phyloP scores from a whole-genome alignment of 805 yeast species.

The Metschnikowia arizonensis region DNA sequence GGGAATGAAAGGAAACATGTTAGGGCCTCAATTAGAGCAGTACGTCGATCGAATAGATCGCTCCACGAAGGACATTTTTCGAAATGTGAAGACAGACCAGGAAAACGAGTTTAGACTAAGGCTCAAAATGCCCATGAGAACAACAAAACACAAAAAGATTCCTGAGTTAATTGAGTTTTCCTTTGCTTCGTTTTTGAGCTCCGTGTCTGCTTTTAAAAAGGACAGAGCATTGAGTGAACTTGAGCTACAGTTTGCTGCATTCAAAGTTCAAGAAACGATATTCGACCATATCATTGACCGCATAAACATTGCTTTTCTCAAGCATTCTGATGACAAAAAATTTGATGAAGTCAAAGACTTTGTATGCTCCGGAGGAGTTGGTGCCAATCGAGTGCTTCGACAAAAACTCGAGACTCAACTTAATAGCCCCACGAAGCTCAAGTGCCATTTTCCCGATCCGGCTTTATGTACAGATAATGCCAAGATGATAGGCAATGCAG shows the following conservation, averaged over 20 bases:
- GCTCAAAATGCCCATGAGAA: conserved; percentile 30
- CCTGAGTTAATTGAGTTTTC: conserved; percentile 48
- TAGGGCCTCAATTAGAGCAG: conserved; percentile 76
- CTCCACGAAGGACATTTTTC: conserved; percentile 22
- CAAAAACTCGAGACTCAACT: conserved; percentile 41
- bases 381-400: conserved; percentile 63
- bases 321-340: conserved; percentile 27
- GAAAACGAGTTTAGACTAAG: conserved; percentile 23
- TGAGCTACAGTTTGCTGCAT: conserved; percentile 50
- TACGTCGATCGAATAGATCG: conserved; percentile 38
- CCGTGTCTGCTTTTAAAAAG: conserved; percentile 35
- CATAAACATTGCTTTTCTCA: conserved; percentile 47
- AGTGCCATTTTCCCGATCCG: conserved; percentile 63
- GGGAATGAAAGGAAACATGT: conserved; percentile 77
- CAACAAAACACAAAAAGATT: conserved; percentile 26
- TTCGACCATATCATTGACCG: conserved; percentile 72
- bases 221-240: conserved; percentile 40
- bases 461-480: conserved; percentile 90
- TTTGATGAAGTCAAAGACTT: conserved; percentile 47
- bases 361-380: conserved; percentile 94
- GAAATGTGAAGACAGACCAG: conserved; percentile 19
- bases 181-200: conserved; percentile 71
- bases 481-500: conserved; percentile 97
- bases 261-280: conserved; percentile 56
- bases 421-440: conserved; percentile 14